Evolutionary conservation across 2,329 filamentous ascomycete genomes (phyloP), one percentile per base, ranked within the genome.

Genomic region (Xylariales sp.): DNA sequence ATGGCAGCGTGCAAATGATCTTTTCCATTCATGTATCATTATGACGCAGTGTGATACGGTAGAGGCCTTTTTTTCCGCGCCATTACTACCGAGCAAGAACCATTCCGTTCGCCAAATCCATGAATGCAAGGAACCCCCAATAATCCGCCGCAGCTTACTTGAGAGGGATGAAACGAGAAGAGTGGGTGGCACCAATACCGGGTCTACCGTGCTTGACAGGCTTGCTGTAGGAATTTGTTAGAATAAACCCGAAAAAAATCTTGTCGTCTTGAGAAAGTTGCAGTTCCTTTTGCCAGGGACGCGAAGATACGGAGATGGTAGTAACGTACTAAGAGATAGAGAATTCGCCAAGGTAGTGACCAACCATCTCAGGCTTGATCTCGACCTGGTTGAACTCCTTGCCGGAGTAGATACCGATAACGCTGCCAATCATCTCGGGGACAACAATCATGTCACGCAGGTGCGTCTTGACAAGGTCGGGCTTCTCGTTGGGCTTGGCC

Each of bases 341-440:
- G 83, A 98, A 98, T 77, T 98, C 93, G 65, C 80, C 93, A 56
- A 98, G 81, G 81, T 96, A 96, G 81, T 97, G 91, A 70, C 93
- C 93, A 72, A 98, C 93, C 93, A 98, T 98, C 82, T 98, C 93
- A 61, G 93, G 93, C 85, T 96, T 96, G 78, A 98, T 93, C 76
- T 98, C 93, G 61, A 98, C 90, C 82, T 96, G 91, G 85, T 98
- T 98, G 87, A 98, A 98, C 76, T 97, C 90, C 85, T 98, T 98
- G 68, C 93, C 93, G 56, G 88, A 95, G 87, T 98, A 98, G 80
- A 98, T 93, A 69, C 90, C 93, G 63, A 98, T 86, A 63, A 98
- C 91, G 72, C 80, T 87, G 63, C 93, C 93, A 67, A 98, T 98
- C 93, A 98, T 97, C 82, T 98, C 93, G 62, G 93, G 93, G 59